These are phyloP conservation scores for Lactifluus subvellereus DNA, from an alignment of 768 basidiomycete genomes.

Conservation along the genomic window DNA sequence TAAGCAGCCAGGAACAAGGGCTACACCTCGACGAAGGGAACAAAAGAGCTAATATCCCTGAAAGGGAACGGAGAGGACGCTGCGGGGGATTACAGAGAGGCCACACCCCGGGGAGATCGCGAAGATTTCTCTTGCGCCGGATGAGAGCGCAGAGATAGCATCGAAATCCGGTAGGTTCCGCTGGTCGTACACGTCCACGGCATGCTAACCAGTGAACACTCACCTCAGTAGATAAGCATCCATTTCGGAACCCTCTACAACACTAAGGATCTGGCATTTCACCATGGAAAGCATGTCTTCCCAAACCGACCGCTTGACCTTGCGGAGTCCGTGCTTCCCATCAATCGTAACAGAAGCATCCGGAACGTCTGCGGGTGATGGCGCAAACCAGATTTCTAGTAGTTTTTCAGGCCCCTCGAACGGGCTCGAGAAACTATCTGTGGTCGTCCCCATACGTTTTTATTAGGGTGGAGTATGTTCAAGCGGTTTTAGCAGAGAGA, in stretches of 20 bases:
- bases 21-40: constrained; percentile 3
- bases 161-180: not conserved
- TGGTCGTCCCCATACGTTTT: constrained; percentile 10
- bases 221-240: constrained; percentile 97
- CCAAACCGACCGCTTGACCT: constrained; percentile 73
- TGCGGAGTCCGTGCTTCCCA: constrained; percentile 66
- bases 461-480: not conserved
- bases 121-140: not conserved
- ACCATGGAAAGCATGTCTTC: constrained; percentile 97
- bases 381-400: constrained; percentile 96
- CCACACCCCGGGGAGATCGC: not conserved
- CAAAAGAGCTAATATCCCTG: not conserved
- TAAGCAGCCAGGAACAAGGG: constrained; percentile 16
- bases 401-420: constrained; percentile 96
- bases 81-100: not conserved
- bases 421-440: constrained; percentile 31
- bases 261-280: constrained; percentile 91
- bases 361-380: constrained; percentile 58
- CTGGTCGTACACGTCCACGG: not conserved
- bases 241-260: constrained; percentile 79
- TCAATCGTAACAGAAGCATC: constrained; percentile 34
- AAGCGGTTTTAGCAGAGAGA: not conserved
- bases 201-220: constrained; percentile 25
- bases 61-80: constrained; percentile 12
- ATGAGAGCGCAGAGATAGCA: not conserved